These are phyloP conservation scores for Dactylellina haptotyla DNA, from an alignment of 2,329 filamentous ascomycete species.

Conservation along the genomic window DNA sequence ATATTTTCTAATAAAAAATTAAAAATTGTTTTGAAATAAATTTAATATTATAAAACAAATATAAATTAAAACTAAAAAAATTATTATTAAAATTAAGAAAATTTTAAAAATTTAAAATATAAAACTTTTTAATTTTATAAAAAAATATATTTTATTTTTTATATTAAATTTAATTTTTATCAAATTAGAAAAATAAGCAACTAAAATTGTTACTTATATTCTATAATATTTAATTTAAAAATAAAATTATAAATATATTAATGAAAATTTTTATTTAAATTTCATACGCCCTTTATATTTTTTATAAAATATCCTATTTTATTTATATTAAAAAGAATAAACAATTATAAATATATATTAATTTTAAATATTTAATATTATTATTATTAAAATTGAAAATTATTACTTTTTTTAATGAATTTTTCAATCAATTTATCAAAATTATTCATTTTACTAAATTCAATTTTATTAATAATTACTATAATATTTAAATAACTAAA, in stretches of 20 bases:
- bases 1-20: constrained; percentile 1
- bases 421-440: not conserved
- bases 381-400: not conserved
- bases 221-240: constrained; percentile 3
- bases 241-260: not conserved
- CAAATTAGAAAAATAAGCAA: not conserved
- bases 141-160: not conserved
- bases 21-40: constrained; percentile 1
- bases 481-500: constrained; percentile 11
- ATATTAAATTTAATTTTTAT: not conserved
- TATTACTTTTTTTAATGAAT: constrained; percentile 7
- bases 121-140: not conserved
- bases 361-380: not conserved
- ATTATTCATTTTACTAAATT: constrained; percentile 11
- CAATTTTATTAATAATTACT: constrained; percentile 18
- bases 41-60: constrained; percentile 9
- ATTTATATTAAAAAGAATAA: constrained; percentile 6
- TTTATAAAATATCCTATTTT: constrained; percentile 5
- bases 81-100: not conserved
- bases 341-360: not conserved
- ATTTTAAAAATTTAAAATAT: constrained; percentile 2
- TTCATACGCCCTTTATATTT: not conserved
- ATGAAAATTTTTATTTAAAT: not conserved
- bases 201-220: constrained; percentile 3
- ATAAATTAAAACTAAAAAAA: constrained; percentile 10